Evolutionary conservation across 768 basidiomycete genomes (phyloP).

Genomic region (Xerocomellus amylosporus): DNA sequence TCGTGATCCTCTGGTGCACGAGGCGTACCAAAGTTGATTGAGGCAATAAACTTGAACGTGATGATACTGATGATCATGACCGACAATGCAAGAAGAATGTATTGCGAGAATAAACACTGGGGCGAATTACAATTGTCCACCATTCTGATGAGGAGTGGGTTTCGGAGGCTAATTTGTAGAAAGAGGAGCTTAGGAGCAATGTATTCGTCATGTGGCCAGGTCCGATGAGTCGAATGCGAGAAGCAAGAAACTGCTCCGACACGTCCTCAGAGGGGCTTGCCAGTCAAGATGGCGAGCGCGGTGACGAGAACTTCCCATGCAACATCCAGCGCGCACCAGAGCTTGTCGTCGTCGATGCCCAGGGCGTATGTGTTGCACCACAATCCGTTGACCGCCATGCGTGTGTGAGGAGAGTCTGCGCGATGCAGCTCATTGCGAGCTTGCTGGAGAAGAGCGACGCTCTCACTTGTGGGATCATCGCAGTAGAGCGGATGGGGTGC

Average conservation of each 20-base stretch:
- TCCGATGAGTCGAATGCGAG: too few species aligned
- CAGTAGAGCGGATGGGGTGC: constrained; percentile 24
- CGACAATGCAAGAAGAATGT: constrained; percentile 78
- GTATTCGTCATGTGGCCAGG: too few species aligned
- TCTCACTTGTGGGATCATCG: constrained; percentile 22
- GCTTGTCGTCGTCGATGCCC: constrained; percentile 45
- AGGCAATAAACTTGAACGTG: constrained; percentile 93
- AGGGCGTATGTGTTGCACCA: too few species aligned
- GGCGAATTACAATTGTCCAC: too few species aligned
- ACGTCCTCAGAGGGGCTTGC: constrained; percentile 1
- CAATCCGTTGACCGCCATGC: constrained; percentile 41
- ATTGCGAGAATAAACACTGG: constrained; percentile 89
- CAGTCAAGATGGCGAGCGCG: constrained; percentile 36
- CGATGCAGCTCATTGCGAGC: constrained; percentile 11
- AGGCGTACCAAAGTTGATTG: constrained; percentile 74
- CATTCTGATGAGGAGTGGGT: constrained; percentile 82
- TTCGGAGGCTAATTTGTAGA: constrained; percentile 57
- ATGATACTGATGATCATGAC: constrained; percentile 92
- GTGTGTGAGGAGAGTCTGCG: constrained; percentile 35
- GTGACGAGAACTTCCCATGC: constrained; percentile 47
- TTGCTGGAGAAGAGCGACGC: constrained; percentile 12
- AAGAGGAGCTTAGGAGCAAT: too few species aligned
- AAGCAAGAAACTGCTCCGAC: too few species aligned
- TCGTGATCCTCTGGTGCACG: constrained; percentile 93
- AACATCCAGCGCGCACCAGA: constrained; percentile 48